Percentiles rank a stretch among this genome's conserved stretches.
These are phyloP conservation scores for Lagenidium giganteum DNA, from an alignment of 352 stramenopile species.

Conservation along the genomic window DNA sequence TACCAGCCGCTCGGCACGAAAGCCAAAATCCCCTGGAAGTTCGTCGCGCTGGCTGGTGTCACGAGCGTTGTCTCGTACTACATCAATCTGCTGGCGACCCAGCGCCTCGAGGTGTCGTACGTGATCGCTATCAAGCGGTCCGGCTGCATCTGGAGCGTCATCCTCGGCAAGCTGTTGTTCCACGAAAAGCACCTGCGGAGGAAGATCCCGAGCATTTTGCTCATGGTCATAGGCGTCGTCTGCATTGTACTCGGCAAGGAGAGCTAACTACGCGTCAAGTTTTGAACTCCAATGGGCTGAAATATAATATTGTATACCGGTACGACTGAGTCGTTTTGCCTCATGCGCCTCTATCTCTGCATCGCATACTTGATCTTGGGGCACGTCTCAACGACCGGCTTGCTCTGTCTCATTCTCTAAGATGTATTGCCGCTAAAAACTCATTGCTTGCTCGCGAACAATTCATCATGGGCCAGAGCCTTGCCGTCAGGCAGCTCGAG, in stretches of 20 bases:
- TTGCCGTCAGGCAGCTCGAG: slow-evolving; percentile 53
- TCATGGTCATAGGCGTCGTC: slow-evolving; percentile 74
- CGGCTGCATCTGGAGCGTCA: slow-evolving; percentile 78
- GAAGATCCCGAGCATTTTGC: slow-evolving; percentile 78
- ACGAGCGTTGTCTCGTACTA: slow-evolving; percentile 81
- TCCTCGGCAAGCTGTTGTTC: slow-evolving; percentile 74
- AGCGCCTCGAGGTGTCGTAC: slow-evolving; percentile 76
- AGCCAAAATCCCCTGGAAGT: slow-evolving; percentile 63
- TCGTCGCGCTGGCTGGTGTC: slow-evolving; percentile 54
- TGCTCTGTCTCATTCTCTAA: not conserved
- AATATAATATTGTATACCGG: too few species aligned
- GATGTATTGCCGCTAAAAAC: too few species aligned
- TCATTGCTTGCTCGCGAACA: too few species aligned
- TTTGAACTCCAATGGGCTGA: too few species aligned
- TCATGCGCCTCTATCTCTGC: too few species aligned
- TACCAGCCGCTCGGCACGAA: slow-evolving; percentile 48
- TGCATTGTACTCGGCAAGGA: slow-evolving; percentile 77
- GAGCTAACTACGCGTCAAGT: too few species aligned
- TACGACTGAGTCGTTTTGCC: too few species aligned
- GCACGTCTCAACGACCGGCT: too few species aligned
- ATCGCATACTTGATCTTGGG: too few species aligned
- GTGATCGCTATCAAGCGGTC: slow-evolving; percentile 84
- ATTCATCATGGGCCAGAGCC: slow-evolving; percentile 28
- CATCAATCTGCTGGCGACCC: slow-evolving; percentile 76
- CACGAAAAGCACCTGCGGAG: slow-evolving; percentile 61